These are phyloP conservation scores for Fusarium pseudocircinatum DNA, from an alignment of 2,329 filamentous ascomycete genomes.

Conservation along the genomic window DNA sequence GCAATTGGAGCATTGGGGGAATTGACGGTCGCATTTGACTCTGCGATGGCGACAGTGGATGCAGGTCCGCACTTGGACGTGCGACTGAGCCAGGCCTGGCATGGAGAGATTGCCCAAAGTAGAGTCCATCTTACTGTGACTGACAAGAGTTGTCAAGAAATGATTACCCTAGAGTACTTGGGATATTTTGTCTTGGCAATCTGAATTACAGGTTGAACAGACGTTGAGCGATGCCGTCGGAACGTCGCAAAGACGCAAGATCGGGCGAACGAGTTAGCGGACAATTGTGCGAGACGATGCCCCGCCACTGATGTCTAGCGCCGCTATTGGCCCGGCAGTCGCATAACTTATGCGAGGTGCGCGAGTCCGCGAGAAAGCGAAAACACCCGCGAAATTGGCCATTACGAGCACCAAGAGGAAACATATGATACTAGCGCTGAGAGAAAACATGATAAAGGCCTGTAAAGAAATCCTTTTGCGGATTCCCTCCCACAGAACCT, in stretches of 20 bases:
- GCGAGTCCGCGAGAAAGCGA: neutral
- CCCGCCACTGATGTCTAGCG: neutral
- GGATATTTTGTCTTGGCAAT: neutral
- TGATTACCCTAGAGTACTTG: neutral
- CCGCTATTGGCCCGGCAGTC: neutral
- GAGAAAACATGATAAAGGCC: neutral
- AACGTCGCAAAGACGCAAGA: neutral
- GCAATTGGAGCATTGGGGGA: neutral
- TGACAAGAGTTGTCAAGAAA: neutral
- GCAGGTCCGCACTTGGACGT: neutral
- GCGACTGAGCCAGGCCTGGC: neutral
- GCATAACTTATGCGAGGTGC: neutral
- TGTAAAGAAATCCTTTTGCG: neutral
- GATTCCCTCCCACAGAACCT: neutral
- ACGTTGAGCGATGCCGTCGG: neutral
- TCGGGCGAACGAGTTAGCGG: neutral
- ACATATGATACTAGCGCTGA: neutral
- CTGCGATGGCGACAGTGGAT: neutral
- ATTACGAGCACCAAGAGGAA: neutral
- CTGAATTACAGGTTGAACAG: neutral
- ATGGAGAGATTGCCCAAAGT: neutral
- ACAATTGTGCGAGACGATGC: neutral
- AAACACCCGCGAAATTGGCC: neutral
- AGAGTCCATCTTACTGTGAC: neutral
- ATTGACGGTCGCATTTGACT: neutral